Evolutionary conservation across 163 green algal species (phyloP), one percentile per base, ranked within the genome.

Genomic region (Volvox carteri): DNA sequence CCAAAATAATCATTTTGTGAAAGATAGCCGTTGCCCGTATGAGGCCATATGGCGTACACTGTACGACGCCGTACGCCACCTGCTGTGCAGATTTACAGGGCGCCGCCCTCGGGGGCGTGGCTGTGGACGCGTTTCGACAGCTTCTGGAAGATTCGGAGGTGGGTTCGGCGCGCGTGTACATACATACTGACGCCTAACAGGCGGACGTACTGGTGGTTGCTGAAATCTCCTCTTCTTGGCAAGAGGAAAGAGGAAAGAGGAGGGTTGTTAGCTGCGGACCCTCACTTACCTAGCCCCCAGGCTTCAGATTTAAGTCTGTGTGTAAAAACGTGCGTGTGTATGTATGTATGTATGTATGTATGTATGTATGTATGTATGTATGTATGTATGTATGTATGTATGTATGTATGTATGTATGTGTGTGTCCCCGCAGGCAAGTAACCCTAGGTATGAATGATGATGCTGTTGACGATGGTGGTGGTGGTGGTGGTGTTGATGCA

Each of bases 121-220:
- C 60, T 1, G 79, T 86, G 79, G 79, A 37, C 21, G 65, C 58
- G 0, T 56, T 86, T 18, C 41, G 28, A 42, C 41, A 37, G 60
- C 60, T 86, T 41, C 41, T 86, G 6, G 28, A 2, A n/a, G 79
- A 48, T 1, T 18, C 30, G 39, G 23, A 77, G 79, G 79, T 86
- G n/a, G 67, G 33, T 19, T 65, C 4, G 68, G 68, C 37, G 11
- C 35, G 35, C 68, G 11, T 77, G 37, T 3, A 65, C 5, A 60
- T 25, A 60, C 50, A 60, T 60, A 25, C 12, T 16, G 50, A 60
- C 50, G 50, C 54, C 2, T 65, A 12, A 19, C 28, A 23, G 54
- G 54, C 5, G 2, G 19, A 65, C 54, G 7, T 65, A 65, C 54
- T 65, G 54, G 54, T 30, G 19, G 16, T 58, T 58, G 12, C 50